A percentile compares a stretch with the other conserved stretches of the same genome.
These are phyloP conservation scores for Hemileia vastatrix DNA, from an alignment of 1,284 basidiomycete genomes.

Conservation along the genomic window DNA sequence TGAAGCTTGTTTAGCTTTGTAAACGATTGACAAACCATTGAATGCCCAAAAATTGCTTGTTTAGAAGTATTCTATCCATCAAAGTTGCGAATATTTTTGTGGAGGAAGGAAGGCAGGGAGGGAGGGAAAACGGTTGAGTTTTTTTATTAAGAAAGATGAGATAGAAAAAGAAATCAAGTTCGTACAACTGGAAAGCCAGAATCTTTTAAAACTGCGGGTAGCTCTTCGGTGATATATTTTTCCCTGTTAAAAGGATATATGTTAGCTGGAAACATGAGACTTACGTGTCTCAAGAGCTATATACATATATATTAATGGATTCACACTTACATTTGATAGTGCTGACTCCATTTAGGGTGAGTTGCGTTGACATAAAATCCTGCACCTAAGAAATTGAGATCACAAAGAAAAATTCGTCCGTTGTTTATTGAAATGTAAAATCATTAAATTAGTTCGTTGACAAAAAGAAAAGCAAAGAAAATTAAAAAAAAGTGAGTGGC, in stretches of 20 bases:
- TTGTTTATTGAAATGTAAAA: too few relatives aligned
- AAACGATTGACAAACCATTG: conserved; percentile 4
- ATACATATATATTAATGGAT: neutral
- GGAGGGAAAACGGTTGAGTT: neutral
- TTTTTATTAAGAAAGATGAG: neutral
- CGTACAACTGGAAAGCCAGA: conserved; percentile 54
- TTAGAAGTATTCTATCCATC: conserved; percentile 54
- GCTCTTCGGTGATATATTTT: conserved; percentile 66
- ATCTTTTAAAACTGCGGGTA: conserved; percentile 64
- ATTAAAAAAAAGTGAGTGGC: too few relatives aligned
- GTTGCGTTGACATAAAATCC: conserved; percentile 91
- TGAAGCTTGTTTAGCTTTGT: neutral
- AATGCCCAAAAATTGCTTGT: conserved; percentile 68
- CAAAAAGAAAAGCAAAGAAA: too few relatives aligned
- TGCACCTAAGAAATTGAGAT: conserved; percentile 52
- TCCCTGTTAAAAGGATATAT: conserved; percentile 36
- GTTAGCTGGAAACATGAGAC: too few relatives aligned
- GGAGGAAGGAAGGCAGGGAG: neutral
- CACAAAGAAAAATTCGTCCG: too few relatives aligned
- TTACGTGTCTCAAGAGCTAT: too few relatives aligned
- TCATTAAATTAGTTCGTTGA: too few relatives aligned
- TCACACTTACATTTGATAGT: conserved; percentile 67
- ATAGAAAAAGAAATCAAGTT: conserved; percentile 50
- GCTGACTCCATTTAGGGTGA: conserved; percentile 61
- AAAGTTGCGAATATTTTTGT: neutral